Evolutionary conservation across 768 basidiomycete genomes (phyloP).

Genomic region (Mycena latifolia): DNA sequence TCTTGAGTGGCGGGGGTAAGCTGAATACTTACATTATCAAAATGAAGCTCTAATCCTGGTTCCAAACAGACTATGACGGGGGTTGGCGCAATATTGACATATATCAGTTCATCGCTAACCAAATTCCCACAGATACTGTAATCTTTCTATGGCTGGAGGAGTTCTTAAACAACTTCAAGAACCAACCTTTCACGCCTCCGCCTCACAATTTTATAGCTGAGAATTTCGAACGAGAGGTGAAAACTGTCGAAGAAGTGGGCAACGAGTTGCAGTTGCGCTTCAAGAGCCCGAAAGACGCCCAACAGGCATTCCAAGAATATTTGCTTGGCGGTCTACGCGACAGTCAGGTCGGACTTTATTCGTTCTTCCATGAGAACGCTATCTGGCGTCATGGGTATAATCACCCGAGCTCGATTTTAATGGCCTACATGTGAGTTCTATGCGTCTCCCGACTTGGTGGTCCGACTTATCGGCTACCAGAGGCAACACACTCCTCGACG

Average conservation of each 20-base stretch:
- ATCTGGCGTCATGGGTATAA: conserved; percentile 65
- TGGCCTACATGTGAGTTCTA: conserved; percentile 73
- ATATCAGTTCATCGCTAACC: background rate
- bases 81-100: conserved; percentile 51
- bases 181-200: conserved; percentile 53
- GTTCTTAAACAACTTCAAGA: conserved; percentile 65
- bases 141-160: conserved; percentile 58
- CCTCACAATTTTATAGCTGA: conserved; percentile 53
- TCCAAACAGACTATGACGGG: conserved; percentile 75
- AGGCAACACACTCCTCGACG: conserved; percentile 76
- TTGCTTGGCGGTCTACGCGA: conserved; percentile 66
- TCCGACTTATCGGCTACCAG: conserved; percentile 47
- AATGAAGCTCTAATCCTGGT: conserved; percentile 1
- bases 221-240: conserved; percentile 67
- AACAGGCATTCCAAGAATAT: conserved; percentile 56
- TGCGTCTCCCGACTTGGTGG: background rate
- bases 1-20: conserved; percentile 82
- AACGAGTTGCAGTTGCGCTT: conserved; percentile 40
- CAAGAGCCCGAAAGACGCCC: conserved; percentile 43
- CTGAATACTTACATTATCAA: conserved; percentile 5
- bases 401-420: conserved; percentile 55
- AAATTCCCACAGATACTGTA: conserved; percentile 58
- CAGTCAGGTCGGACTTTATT: conserved; percentile 69
- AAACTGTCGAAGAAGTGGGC: conserved; percentile 60
- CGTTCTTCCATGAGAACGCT: conserved; percentile 69